A percentile compares a stretch with the other conserved stretches of the same genome.
phyloP scores from a whole-genome alignment of 108 stramenopile genomes.

The Skeletonema tropicum region DNA sequence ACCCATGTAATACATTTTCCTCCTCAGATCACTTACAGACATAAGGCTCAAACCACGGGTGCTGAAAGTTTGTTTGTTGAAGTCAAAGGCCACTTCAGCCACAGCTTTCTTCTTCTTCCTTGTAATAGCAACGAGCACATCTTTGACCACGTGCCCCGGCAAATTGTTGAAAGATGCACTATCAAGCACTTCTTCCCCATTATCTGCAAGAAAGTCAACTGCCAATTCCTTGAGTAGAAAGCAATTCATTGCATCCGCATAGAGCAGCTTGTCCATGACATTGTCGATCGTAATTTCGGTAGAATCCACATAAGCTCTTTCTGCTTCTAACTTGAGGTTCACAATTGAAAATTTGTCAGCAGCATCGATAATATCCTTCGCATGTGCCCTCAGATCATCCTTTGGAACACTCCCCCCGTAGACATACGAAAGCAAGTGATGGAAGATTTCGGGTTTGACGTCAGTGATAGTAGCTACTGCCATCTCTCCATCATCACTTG shows the following conservation, averaged over 20 bases:
- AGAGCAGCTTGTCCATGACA: constrained; percentile 11
- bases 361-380: constrained; percentile 16
- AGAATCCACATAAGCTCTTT: constrained; percentile 7
- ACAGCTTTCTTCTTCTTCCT: not conserved
- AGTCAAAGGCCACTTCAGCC: not conserved
- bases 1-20: not conserved
- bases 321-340: constrained; percentile 17
- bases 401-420: constrained; percentile 14
- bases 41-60: not conserved
- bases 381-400: constrained; percentile 3
- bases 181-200: not conserved
- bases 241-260: constrained; percentile 4
- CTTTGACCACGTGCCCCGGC: not conserved
- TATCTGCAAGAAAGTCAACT: constrained; percentile 17
- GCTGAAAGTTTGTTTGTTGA: not conserved
- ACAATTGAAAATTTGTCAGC: constrained; percentile 14
- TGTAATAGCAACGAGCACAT: not conserved
- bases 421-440: not conserved
- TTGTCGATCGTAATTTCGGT: not conserved
- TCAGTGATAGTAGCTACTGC: not conserved
- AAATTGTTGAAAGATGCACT: constrained; percentile 1
- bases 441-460: not conserved
- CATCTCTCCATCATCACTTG: not conserved
- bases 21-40: not conserved
- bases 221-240: constrained; percentile 12